Percentiles rank a stretch among this genome's conserved stretches.
phyloP scores from a whole-genome alignment of 768 basidiomycete genomes.

The Lactarius psammicola region DNA sequence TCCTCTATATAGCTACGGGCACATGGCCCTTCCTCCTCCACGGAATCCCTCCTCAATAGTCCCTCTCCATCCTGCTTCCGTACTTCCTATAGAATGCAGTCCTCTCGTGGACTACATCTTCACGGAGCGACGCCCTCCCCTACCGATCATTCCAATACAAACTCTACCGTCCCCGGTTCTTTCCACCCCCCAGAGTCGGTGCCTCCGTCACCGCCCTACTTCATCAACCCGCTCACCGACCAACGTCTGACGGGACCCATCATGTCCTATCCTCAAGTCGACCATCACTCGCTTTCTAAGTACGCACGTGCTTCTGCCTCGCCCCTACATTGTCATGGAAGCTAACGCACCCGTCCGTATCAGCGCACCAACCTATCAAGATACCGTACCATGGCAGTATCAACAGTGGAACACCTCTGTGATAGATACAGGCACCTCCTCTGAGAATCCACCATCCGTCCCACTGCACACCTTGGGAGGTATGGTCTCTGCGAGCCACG shows the following conservation, averaged over 20 bases:
- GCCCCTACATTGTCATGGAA: neutral
- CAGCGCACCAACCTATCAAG: constrained; percentile 17
- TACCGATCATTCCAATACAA: constrained; percentile 13
- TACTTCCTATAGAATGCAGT: constrained; percentile 11
- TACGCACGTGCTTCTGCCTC: neutral
- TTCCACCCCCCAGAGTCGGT: constrained; percentile 14
- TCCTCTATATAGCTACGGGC: constrained; percentile 20
- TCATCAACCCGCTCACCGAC: constrained; percentile 12
- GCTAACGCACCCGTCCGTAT: neutral
- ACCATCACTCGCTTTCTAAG: constrained; percentile 17
- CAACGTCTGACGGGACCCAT: constrained; percentile 22
- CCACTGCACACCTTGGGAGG: constrained; percentile 11
- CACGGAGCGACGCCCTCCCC: constrained; percentile 16
- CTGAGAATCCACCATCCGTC: constrained; percentile 8
- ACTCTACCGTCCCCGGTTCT: neutral
- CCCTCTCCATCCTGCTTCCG: neutral
- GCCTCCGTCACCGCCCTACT: constrained; percentile 6
- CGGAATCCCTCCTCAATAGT: constrained; percentile 6
- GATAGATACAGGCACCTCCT: constrained; percentile 4
- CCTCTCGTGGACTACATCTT: constrained; percentile 20
- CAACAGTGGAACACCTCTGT: constrained; percentile 15
- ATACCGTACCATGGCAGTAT: constrained; percentile 18
- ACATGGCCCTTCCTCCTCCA: constrained; percentile 8
- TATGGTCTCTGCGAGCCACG: constrained; percentile 18
- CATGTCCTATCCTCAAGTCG: constrained; percentile 17